phyloP scores from a whole-genome alignment of 1,139 yeast genomes.

The Debaryomyces sp. region DNA sequence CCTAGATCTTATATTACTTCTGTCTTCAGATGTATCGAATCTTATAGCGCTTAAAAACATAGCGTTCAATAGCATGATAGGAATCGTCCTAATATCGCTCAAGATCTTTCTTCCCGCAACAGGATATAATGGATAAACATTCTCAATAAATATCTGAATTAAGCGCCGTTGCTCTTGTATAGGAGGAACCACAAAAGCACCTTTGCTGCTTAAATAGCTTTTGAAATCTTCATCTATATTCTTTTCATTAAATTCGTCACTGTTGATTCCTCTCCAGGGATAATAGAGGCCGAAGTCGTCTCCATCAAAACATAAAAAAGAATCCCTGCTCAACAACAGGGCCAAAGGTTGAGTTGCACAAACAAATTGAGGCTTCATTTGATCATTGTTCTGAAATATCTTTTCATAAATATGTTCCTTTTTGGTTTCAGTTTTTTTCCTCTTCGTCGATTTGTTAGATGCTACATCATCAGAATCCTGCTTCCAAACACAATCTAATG shows the following conservation, averaged over 20 bases:
- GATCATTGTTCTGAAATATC: conserved; percentile 16
- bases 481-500: conserved; percentile 12
- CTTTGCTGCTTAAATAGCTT: conserved; percentile 20
- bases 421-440: conserved; percentile 3
- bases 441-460: background rate
- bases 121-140: conserved; percentile 27
- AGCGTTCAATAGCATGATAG: conserved; percentile 27
- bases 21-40: conserved; percentile 15
- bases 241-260: conserved; percentile 13
- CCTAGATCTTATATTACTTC: conserved; percentile 16
- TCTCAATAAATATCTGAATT: conserved; percentile 21
- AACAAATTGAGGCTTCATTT: conserved; percentile 25
- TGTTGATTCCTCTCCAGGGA: conserved; percentile 28
- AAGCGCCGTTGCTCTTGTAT: conserved; percentile 19
- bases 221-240: conserved; percentile 22
- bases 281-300: conserved; percentile 28
- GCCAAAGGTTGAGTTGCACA: conserved; percentile 33
- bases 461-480: background rate
- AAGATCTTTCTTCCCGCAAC: conserved; percentile 22
- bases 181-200: conserved; percentile 25
- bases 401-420: conserved; percentile 17
- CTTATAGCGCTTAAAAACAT: conserved; percentile 24
- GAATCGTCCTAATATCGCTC: conserved; percentile 15
- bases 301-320: conserved; percentile 30
- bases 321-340: conserved; percentile 28